Evolutionary conservation across 2,329 filamentous ascomycete species (phyloP).

Genomic region (Coccinonectria pachysandricola): DNA sequence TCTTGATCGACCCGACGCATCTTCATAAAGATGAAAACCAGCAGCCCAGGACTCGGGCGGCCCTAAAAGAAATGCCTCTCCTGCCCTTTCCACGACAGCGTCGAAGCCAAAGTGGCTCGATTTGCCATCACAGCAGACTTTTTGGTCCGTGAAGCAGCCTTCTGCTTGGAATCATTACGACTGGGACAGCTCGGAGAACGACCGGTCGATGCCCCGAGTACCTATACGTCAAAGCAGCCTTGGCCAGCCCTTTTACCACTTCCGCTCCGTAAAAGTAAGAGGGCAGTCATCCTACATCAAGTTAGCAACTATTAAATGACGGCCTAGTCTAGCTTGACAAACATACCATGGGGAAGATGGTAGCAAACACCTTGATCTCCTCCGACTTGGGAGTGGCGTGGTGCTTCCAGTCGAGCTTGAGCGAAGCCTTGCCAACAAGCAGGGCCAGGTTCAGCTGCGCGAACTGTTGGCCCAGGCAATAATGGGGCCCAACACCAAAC

Average conservation of each 20-base stretch:
- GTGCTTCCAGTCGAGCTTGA: conserved; percentile 84
- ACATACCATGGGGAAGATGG: conserved; percentile 89
- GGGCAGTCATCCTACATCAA: conserved; percentile 65
- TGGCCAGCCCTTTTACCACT: conserved; percentile 33
- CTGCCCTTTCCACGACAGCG: too few species aligned
- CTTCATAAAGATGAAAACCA: conserved; percentile 1
- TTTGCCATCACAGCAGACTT: too few species aligned
- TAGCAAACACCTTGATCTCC: conserved; percentile 96
- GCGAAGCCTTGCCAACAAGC: conserved; percentile 81
- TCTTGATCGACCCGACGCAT: conserved; percentile 3
- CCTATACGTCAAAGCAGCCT: too few species aligned
- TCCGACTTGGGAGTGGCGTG: conserved; percentile 74
- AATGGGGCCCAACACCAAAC: conserved; percentile 91
- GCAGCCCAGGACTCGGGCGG: too few species aligned
- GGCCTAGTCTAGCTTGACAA: not conserved
- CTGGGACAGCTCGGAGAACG: too few species aligned
- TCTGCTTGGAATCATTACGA: too few species aligned
- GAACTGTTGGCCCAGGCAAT: conserved; percentile 91
- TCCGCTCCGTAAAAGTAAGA: conserved; percentile 55
- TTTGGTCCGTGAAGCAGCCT: too few species aligned
- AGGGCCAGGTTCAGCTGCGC: conserved; percentile 80
- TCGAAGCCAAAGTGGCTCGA: too few species aligned
- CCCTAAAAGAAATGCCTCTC: too few species aligned
- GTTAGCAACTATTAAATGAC: conserved; percentile 15
- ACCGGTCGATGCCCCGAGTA: too few species aligned